phyloP scores from a whole-genome alignment of 2,329 filamentous ascomycete species.

The Epichloe gansuensis region DNA sequence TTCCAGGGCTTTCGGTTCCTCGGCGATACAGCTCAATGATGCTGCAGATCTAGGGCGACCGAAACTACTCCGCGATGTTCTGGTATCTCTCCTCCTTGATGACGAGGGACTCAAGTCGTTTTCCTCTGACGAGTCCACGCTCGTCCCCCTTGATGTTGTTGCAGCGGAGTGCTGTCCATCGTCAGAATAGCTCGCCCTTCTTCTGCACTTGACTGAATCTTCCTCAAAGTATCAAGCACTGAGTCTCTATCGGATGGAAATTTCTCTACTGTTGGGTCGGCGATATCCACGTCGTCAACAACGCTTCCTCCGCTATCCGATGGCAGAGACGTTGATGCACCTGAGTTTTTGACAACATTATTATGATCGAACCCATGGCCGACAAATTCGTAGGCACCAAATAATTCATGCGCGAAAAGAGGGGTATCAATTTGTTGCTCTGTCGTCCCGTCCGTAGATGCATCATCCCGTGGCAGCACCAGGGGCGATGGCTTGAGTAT shows the following conservation, averaged over 20 bases:
- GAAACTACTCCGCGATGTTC: constrained; percentile 21
- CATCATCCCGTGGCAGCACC: neutral
- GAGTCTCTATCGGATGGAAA: constrained; percentile 34
- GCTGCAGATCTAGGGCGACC: constrained; percentile 25
- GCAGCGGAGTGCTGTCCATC: constrained; percentile 24
- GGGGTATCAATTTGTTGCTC: constrained; percentile 17
- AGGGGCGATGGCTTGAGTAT: constrained; percentile 5
- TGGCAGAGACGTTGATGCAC: constrained; percentile 7
- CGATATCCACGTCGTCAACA: constrained; percentile 20
- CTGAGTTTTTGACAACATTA: constrained; percentile 10
- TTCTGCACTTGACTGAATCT: constrained; percentile 31
- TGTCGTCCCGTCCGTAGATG: neutral
- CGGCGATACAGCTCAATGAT: constrained; percentile 35
- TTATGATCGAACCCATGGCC: constrained; percentile 21
- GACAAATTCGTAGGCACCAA: constrained; percentile 27
- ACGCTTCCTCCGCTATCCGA: constrained; percentile 11
- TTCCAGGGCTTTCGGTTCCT: constrained; percentile 24
- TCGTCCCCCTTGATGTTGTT: constrained; percentile 20
- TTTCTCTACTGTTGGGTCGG: constrained; percentile 35
- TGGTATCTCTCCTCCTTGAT: constrained; percentile 20
- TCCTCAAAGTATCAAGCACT: constrained; percentile 33
- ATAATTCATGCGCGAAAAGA: constrained; percentile 35
- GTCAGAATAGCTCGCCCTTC: constrained; percentile 26
- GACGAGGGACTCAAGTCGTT: constrained; percentile 22
- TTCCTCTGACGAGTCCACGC: constrained; percentile 27